Percentiles rank a stretch among this genome's conserved stretches.
These are phyloP conservation scores for Arxiozyma telluris DNA, from an alignment of 1,139 yeast species.

Conservation along the genomic window DNA sequence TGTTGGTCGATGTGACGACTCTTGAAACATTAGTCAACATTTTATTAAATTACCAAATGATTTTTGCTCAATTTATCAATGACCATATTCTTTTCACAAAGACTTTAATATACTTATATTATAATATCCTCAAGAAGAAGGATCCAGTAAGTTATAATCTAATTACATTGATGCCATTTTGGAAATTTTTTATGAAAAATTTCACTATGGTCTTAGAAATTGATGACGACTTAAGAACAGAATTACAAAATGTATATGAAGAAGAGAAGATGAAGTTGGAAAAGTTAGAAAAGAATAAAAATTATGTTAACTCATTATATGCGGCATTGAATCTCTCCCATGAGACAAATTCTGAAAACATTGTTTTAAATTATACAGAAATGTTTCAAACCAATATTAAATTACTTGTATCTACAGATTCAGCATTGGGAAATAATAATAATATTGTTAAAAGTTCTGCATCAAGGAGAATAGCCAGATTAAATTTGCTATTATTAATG, in stretches of 20 bases:
- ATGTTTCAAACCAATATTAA: constrained; percentile 26
- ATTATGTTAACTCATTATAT: constrained; percentile 12
- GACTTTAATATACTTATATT: constrained; percentile 25
- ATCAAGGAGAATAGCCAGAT: constrained; percentile 12
- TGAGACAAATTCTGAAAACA: constrained; percentile 1
- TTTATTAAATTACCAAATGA: constrained; percentile 22
- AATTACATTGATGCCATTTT: constrained; percentile 24
- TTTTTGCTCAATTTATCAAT: constrained; percentile 27
- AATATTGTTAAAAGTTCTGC: constrained; percentile 3
- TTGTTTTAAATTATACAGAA: constrained; percentile 21
- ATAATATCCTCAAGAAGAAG: constrained; percentile 18
- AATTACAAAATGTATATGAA: constrained; percentile 24
- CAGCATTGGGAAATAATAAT: not conserved
- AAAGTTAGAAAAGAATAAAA: constrained; percentile 15
- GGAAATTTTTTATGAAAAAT: constrained; percentile 29
- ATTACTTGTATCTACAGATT: constrained; percentile 10
- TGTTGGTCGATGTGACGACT: constrained; percentile 22
- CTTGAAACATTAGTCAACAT: constrained; percentile 26
- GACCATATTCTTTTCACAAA: constrained; percentile 29
- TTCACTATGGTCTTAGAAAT: constrained; percentile 23
- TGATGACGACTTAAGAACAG: constrained; percentile 24
- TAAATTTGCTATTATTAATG: constrained; percentile 20
- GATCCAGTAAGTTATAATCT: constrained; percentile 21
- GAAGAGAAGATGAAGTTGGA: constrained; percentile 24
- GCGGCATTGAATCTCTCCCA: constrained; percentile 10